phyloP scores from a whole-genome alignment of 202 grass and related monocot genomes.

The Carex sylvatica region DNA sequence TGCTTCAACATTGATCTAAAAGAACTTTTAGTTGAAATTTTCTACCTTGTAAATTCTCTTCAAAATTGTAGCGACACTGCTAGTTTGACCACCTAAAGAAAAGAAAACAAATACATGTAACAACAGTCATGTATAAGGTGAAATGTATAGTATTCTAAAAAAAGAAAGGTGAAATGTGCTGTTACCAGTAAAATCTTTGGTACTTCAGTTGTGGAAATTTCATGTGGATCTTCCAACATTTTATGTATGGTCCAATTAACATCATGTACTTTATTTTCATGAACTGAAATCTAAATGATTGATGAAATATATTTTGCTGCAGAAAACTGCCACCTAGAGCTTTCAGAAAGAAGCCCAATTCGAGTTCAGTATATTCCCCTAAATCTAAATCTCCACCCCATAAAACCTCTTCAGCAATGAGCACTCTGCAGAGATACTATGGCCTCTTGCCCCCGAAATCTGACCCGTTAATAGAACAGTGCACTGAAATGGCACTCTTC shows the following conservation, averaged over 20 bases:
- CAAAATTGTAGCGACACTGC: background rate
- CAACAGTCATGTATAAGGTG: background rate
- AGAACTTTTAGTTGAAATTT: background rate
- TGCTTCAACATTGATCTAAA: background rate
- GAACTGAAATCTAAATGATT: background rate
- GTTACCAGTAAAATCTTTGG: background rate
- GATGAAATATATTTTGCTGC: slow-evolving; percentile 19
- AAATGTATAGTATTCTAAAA: background rate
- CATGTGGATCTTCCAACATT: background rate
- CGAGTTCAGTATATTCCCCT: slow-evolving; percentile 27
- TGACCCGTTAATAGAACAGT: slow-evolving; percentile 15
- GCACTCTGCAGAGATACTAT: slow-evolving; percentile 64
- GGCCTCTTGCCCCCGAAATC: slow-evolving; percentile 36
- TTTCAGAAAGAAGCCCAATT: slow-evolving; percentile 28
- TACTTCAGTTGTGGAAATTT: background rate
- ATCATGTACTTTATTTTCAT: background rate
- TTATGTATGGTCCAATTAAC: background rate
- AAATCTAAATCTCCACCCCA: slow-evolving; percentile 30
- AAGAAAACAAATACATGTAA: background rate
- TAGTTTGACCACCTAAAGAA: background rate
- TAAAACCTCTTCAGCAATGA: slow-evolving; percentile 53
- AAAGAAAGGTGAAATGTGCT: background rate
- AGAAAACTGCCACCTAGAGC: slow-evolving; percentile 43
- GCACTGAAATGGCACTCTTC: slow-evolving; percentile 65
- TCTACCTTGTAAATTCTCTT: background rate